phyloP scores from a whole-genome alignment of 2,329 filamentous ascomycete genomes.

The Pestalotiopsis sp. region DNA sequence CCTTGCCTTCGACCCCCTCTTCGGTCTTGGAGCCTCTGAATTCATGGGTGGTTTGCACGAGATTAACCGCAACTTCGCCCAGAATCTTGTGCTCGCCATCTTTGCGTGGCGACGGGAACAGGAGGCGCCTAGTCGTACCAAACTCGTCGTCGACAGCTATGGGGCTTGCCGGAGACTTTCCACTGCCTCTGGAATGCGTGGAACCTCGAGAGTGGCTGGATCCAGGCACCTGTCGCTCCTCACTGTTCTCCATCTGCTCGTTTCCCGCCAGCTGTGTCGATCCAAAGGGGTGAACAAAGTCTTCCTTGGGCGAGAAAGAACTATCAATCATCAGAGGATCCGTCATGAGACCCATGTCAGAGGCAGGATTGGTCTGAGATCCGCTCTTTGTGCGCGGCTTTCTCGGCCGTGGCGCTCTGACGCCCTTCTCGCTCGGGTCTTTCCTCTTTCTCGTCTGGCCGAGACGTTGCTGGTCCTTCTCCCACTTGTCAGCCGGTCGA shows the following conservation, averaged over 20 bases:
- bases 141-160: conserved; percentile 56
- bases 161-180: conserved; percentile 56
- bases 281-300: conserved; percentile 15
- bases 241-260: conserved; percentile 16
- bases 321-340: conserved; percentile 52
- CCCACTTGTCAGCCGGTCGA: conserved; percentile 84
- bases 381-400: conserved; percentile 54
- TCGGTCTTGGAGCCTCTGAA: conserved; percentile 37
- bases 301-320: conserved; percentile 29
- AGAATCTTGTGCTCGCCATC: conserved; percentile 64
- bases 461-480: conserved; percentile 59
- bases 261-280: conserved; percentile 16
- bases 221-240: conserved; percentile 31
- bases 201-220: conserved; percentile 50
- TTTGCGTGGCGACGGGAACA: conserved; percentile 78
- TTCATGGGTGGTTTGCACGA: conserved; percentile 46
- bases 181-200: conserved; percentile 57
- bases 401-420: conserved; percentile 43
- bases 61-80: conserved; percentile 58
- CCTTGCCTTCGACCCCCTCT: conserved; percentile 39
- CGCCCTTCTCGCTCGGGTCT: conserved; percentile 37
- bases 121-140: conserved; percentile 65
- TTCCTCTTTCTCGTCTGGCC: conserved; percentile 55
- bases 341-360: conserved; percentile 56
- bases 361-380: conserved; percentile 46